Base-by-base conservation (phyloP, 352 stramenopile species). In the Phytophthora podocarpi region DNA sequence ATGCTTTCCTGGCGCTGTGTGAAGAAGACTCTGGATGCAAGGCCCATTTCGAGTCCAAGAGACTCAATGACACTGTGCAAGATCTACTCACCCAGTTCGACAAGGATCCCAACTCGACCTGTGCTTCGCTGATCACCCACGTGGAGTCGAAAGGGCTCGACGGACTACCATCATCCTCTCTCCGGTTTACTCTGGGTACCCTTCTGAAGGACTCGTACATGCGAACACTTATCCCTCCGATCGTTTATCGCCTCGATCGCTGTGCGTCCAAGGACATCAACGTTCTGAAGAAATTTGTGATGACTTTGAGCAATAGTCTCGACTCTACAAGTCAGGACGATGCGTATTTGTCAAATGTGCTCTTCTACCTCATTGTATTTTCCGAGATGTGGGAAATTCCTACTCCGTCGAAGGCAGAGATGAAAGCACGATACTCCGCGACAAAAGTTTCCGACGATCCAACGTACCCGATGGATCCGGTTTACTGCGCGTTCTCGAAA, bases 401-500 rank as follows among this genome's bases (percentile, higher is more conserved):
- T 0, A 54, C 61, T n/a, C 60, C 64, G 9, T 62, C 21, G 20
- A n/a, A 49, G 9, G 2, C 15, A 8, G 43, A 31, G 0, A 60
- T 82, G 45, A 27, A 39, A 0, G 28, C 39, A 4, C 41, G 52
- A 1, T 82, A 67, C 43, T 31, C 13, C 39, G 23, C 28, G 45
- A 27, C 21, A 18, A 56, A 45, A 16, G 23, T 56, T 1, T 45
- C 47, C 2, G 47, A 46, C 4, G 47, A 46, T 18, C 26, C 26
- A n/a, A 45, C 24, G 15, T 56, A 56, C n/a, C 21, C 32, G 11
- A 36, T 56, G 32, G 47, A 46, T 15, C 47, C 47, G 8, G 34
- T 56, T 2, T 92, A 87, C 56, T 90, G 80, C 28, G 68, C 72
- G 4, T 87, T 85, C 54, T 74, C 72, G 6, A 80, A 84, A 43